Conservation (phyloP, 164 flowering plant genomes). For the Stephania yunnanensis region DNA sequence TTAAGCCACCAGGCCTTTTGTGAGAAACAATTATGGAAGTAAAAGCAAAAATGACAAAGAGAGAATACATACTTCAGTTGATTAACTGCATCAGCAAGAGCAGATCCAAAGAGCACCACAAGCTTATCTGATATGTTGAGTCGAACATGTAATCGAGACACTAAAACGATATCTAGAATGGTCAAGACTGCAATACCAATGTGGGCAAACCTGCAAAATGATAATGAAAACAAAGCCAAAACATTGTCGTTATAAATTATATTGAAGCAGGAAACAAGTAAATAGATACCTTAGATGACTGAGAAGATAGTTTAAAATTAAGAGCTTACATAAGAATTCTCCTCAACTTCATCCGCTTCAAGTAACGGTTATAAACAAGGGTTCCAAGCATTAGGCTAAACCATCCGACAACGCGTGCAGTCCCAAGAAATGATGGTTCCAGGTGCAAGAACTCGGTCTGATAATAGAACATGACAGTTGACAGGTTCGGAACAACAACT, state of each 20-base stretch:
- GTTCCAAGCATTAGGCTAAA: conserved; percentile 87
- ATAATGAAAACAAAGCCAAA: not conserved
- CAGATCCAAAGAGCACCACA: conserved; percentile 79
- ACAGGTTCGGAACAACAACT: conserved; percentile 68
- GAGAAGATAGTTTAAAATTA: not conserved
- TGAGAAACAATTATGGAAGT: not conserved
- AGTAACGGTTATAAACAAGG: conserved; percentile 61
- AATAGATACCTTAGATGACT: not conserved
- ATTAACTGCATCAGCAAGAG: conserved; percentile 78
- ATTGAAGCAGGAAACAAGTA: not conserved
- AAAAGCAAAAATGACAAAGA: not conserved
- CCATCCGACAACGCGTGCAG: conserved; percentile 85
- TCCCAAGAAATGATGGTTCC: conserved; percentile 86
- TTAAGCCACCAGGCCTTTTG: not conserved
- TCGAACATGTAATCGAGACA: conserved; percentile 50
- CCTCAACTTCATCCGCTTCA: conserved; percentile 59
- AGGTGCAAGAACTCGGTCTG: conserved; percentile 77
- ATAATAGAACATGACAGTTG: conserved; percentile 87
- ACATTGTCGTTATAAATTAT: not conserved
- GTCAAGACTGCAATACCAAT: conserved; percentile 46
- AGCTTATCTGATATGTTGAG: conserved; percentile 68
- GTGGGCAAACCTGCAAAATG: conserved; percentile 69
- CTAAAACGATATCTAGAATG: conserved; percentile 57
- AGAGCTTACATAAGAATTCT: conserved; percentile 63
- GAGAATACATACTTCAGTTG: conserved; percentile 67